phyloP scores from a whole-genome alignment of 2,329 filamentous ascomycete species.

The Periconia sp. region DNA sequence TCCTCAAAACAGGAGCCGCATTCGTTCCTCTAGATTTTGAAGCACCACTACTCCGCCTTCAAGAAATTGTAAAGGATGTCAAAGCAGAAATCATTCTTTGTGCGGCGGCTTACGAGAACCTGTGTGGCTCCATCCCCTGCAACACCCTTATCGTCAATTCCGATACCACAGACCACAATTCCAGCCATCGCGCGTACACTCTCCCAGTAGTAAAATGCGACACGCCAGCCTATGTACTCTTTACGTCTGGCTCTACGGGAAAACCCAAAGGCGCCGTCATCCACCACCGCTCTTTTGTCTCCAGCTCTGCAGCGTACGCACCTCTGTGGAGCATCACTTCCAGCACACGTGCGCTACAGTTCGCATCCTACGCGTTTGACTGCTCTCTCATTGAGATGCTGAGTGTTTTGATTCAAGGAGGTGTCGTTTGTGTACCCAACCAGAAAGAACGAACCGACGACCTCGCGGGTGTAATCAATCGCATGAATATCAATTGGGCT shows the following conservation, averaged over 20 bases:
- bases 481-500: constrained; percentile 45
- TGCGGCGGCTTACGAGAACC: constrained; percentile 21
- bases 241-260: constrained; percentile 60
- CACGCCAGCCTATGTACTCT: constrained; percentile 62
- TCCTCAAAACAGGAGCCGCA: constrained; percentile 41
- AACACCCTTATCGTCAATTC: constrained; percentile 35
- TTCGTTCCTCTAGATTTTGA: constrained; percentile 44
- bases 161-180: constrained; percentile 43
- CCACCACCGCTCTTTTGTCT: constrained; percentile 61
- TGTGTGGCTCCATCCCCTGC: constrained; percentile 30
- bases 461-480: constrained; percentile 45
- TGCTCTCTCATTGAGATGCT: constrained; percentile 51
- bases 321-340: constrained; percentile 46
- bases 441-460: constrained; percentile 51
- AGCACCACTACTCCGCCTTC: constrained; percentile 38
- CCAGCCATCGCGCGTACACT: constrained; percentile 1
- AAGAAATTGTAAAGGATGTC: constrained; percentile 37
- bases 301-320: constrained; percentile 37
- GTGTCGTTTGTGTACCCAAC: constrained; percentile 52
- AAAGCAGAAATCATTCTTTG: constrained; percentile 31
- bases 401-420: constrained; percentile 49
- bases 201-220: constrained; percentile 44
- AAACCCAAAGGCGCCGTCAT: constrained; percentile 64
- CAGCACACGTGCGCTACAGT: constrained; percentile 58
- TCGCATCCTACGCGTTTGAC: constrained; percentile 50